Conservation (phyloP, 2,329 filamentous ascomycete genomes). For the Ciborinia camelliae region DNA sequence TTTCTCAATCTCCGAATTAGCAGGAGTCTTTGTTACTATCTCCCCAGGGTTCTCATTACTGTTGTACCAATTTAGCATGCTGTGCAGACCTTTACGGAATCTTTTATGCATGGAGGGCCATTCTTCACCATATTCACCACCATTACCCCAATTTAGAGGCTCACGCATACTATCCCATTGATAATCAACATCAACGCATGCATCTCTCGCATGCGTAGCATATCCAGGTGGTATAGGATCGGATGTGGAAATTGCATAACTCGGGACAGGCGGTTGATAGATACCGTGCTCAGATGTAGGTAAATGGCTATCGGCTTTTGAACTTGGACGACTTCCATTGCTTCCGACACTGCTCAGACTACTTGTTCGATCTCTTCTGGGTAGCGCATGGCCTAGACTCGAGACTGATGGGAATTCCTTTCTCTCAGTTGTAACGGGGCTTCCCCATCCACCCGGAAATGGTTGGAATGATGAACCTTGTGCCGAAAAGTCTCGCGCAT, state of each 20-base stretch:
- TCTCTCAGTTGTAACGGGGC: constrained; percentile 30
- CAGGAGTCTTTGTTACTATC: constrained; percentile 47
- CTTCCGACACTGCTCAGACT: constrained; percentile 37
- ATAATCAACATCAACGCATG: constrained; percentile 83
- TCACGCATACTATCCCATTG: constrained; percentile 90
- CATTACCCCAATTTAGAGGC: constrained; percentile 79
- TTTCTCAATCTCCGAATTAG: constrained; percentile 38
- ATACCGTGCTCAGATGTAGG: constrained; percentile 35
- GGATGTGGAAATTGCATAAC: constrained; percentile 76
- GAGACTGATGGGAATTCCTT: constrained; percentile 33
- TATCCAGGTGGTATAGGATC: constrained; percentile 85
- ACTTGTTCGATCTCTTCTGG: constrained; percentile 36
- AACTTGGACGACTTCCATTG: constrained; percentile 29
- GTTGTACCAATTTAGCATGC: constrained; percentile 79
- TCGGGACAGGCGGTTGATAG: constrained; percentile 75
- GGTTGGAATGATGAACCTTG: constrained; percentile 34
- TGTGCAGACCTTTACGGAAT: constrained; percentile 75
- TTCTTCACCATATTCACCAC: constrained; percentile 85
- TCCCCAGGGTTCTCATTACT: constrained; percentile 52
- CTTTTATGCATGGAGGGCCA: constrained; percentile 94
- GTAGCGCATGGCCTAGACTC: constrained; percentile 30
- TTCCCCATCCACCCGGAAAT: constrained; percentile 41
- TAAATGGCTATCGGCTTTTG: constrained; percentile 19
- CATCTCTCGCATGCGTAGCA: constrained; percentile 83
- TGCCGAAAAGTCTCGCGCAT: constrained; percentile 31